A percentile compares a stretch with the other conserved stretches of the same genome.
Evolutionary conservation across 2,329 filamentous ascomycete species (phyloP).

Genomic region (Knufia fluminis): DNA sequence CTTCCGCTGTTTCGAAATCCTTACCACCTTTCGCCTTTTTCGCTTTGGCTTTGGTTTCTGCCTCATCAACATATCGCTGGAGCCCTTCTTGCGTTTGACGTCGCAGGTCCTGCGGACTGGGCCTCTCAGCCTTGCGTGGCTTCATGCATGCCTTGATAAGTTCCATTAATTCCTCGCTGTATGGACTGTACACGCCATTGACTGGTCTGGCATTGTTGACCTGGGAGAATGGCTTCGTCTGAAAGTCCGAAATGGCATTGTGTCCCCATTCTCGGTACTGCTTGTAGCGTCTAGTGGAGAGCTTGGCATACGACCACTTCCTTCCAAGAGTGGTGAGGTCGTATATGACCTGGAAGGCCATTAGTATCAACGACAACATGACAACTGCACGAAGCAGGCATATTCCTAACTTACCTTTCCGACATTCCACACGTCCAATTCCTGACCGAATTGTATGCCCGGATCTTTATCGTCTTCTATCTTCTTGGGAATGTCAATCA

Average conservation of each 20-base stretch:
- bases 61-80: neutral
- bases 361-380: neutral
- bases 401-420: neutral
- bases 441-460: neutral
- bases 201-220: neutral
- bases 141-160: neutral
- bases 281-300: neutral
- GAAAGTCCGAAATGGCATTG: neutral
- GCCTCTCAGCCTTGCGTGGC: conserved; percentile 7
- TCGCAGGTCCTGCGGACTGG: conserved; percentile 7
- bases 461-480: neutral
- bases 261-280: neutral
- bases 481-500: neutral
- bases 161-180: neutral
- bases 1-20: neutral
- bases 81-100: neutral
- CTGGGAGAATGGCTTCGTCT: neutral
- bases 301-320: neutral
- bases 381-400: too few relatives aligned
- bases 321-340: neutral
- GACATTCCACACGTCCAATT: conserved; percentile 1
- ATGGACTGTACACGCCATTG: neutral
- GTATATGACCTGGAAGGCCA: neutral
- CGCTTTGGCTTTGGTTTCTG: neutral
- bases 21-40: neutral